Percentiles rank a stretch among this genome's conserved stretches.
Evolutionary conservation across 768 basidiomycete species (phyloP).

Genomic region (Dacryopinax primogenitus): DNA sequence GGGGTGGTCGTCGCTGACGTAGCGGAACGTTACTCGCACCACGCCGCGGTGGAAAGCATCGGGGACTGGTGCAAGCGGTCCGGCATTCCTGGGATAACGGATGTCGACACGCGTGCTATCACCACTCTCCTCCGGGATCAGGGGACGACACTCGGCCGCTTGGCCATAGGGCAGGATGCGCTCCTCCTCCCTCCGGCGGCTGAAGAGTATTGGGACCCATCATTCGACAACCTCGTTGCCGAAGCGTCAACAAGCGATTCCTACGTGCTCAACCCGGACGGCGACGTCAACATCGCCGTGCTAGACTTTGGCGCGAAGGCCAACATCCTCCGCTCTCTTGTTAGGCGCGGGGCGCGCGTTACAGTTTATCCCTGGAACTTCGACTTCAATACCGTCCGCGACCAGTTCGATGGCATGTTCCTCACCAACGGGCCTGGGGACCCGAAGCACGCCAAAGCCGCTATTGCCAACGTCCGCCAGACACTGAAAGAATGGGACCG

Average conservation of each 20-base stretch:
- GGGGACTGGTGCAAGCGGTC: constrained; percentile 86
- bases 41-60: constrained; percentile 84
- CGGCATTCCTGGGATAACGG: constrained; percentile 84
- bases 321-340: constrained; percentile 86
- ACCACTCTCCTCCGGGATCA: constrained; percentile 88
- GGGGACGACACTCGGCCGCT: constrained; percentile 86
- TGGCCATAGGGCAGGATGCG: constrained; percentile 69
- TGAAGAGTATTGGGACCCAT: constrained; percentile 88
- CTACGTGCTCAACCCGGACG: constrained; percentile 73
- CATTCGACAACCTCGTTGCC: constrained; percentile 81
- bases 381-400: constrained; percentile 84
- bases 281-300: constrained; percentile 84
- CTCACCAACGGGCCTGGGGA: constrained; percentile 95
- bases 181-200: constrained; percentile 43
- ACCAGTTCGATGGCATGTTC: constrained; percentile 89
- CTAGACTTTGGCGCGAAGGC: constrained; percentile 97
- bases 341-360: constrained; percentile 79
- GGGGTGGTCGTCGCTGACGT: constrained; percentile 90
- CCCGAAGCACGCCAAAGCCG: constrained; percentile 77
- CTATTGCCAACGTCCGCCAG: constrained; percentile 62
- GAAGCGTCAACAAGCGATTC: constrained; percentile 77
- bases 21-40: constrained; percentile 89
- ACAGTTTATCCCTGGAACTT: constrained; percentile 97
- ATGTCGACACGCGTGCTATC: constrained; percentile 95
- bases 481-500: constrained; percentile 82